phyloP scores from a whole-genome alignment of 228 moss, liverwort and hornwort genomes.

The Sphagnum fallax region DNA sequence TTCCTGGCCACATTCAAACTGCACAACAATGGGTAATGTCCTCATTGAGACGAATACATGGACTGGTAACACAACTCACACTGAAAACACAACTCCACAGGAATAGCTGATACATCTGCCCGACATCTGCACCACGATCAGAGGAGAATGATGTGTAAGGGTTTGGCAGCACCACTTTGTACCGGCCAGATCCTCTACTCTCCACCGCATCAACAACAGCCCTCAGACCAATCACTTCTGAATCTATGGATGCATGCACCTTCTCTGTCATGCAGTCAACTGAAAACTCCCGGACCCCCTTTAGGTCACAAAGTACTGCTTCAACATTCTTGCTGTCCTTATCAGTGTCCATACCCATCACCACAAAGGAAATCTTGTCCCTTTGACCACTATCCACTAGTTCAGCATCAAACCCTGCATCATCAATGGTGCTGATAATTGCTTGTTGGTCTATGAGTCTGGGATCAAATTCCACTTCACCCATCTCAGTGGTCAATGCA shows the following conservation, averaged over 20 bases:
- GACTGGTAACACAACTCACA: constrained; percentile 16
- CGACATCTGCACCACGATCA: constrained; percentile 64
- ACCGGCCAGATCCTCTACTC: constrained; percentile 33
- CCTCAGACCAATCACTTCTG: constrained; percentile 70
- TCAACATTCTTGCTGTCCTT: constrained; percentile 47
- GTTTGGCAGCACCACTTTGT: constrained; percentile 65
- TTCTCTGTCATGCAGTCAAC: constrained; percentile 35
- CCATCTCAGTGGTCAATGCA: constrained; percentile 65
- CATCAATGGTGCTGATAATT: constrained; percentile 71
- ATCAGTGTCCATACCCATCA: constrained; percentile 43
- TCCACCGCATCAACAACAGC: constrained; percentile 70
- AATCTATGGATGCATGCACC: constrained; percentile 66
- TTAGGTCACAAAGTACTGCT: constrained; percentile 25
- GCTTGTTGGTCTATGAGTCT: constrained; percentile 39
- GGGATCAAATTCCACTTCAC: constrained; percentile 78
- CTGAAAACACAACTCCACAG: constrained; percentile 68
- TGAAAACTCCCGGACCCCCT: constrained; percentile 55
- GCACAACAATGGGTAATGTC: too few relatives aligned
- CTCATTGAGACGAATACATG: too few relatives aligned
- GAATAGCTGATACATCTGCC: constrained; percentile 41
- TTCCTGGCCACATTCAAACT: too few relatives aligned
- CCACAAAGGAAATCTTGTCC: constrained; percentile 50
- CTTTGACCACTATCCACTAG: constrained; percentile 69
- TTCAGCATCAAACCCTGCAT: constrained; percentile 83
- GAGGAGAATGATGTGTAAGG: constrained; percentile 68